These are phyloP conservation scores for Syncephalastrum racemosum DNA, from an alignment of 371 early-diverging fungal species.

Conservation along the genomic window DNA sequence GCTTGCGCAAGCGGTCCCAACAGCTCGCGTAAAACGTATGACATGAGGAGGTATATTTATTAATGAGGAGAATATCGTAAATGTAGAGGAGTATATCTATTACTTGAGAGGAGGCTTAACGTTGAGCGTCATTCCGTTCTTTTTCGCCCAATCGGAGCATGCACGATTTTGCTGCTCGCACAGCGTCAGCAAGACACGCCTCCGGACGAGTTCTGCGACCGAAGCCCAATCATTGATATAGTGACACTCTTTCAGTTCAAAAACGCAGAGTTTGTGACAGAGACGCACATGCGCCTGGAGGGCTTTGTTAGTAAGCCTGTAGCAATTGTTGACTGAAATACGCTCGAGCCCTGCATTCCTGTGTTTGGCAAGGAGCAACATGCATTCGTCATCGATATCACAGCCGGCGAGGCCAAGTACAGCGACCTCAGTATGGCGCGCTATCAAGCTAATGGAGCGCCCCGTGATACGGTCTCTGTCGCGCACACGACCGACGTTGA, in stretches of 20 bases:
- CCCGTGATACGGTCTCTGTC: conserved; percentile 52
- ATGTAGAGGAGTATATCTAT: not conserved
- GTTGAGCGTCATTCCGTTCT: conserved; percentile 24
- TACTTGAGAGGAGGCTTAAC: conserved; percentile 45
- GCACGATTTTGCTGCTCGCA: conserved; percentile 48
- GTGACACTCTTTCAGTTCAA: conserved; percentile 63
- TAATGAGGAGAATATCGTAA: not conserved
- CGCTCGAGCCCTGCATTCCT: conserved; percentile 48
- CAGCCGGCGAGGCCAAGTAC: conserved; percentile 62
- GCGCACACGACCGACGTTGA: conserved; percentile 61
- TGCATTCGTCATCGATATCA: conserved; percentile 55
- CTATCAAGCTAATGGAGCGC: conserved; percentile 51
- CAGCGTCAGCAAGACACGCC: conserved; percentile 41
- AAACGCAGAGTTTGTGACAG: conserved; percentile 54
- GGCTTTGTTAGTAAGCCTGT: conserved; percentile 50
- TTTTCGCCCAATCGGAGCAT: conserved; percentile 43
- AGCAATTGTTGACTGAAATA: conserved; percentile 60
- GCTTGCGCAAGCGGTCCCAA: too few relatives aligned
- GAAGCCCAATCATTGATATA: conserved; percentile 43
- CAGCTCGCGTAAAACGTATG: too few relatives aligned
- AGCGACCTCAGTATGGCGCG: conserved; percentile 46
- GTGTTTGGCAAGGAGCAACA: conserved; percentile 50
- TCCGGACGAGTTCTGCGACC: conserved; percentile 35
- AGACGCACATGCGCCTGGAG: conserved; percentile 44
- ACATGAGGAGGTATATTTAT: too few relatives aligned